phyloP scores from a whole-genome alignment of 2,329 filamentous ascomycete genomes.

The Pseudocercospora pini-densiflorae region DNA sequence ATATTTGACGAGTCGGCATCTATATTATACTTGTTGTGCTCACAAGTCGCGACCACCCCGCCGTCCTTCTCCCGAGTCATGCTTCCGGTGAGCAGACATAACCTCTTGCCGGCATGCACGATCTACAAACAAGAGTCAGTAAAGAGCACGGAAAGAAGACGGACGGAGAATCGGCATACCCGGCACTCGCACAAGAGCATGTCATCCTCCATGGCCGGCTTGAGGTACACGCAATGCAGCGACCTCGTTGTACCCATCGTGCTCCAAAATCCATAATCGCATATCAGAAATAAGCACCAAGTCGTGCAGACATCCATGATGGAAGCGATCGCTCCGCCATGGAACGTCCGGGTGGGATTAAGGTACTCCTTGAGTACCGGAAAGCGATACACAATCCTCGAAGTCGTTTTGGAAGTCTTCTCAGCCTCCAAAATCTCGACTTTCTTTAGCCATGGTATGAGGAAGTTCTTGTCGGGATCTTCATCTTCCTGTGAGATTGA shows the following conservation, averaged over 20 bases:
- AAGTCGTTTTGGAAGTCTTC: conserved; percentile 19
- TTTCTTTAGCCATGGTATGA: conserved; percentile 25
- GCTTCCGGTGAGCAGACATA: conserved; percentile 29
- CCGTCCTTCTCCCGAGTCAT: conserved; percentile 33
- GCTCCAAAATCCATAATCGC: conserved; percentile 32
- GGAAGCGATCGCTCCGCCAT: conserved; percentile 31
- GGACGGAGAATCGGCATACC: conserved; percentile 21
- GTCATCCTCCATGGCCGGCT: conserved; percentile 31
- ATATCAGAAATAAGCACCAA: conserved; percentile 27
- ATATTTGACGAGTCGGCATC: conserved; percentile 29
- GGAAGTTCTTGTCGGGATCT: conserved; percentile 24
- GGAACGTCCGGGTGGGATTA: conserved; percentile 31
- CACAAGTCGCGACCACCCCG: conserved; percentile 30
- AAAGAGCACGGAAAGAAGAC: background rate
- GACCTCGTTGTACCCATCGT: conserved; percentile 31
- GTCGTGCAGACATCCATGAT: conserved; percentile 33
- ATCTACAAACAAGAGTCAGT: conserved; percentile 21
- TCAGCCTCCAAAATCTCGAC: conserved; percentile 28
- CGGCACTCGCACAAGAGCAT: conserved; percentile 30
- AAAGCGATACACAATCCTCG: conserved; percentile 29
- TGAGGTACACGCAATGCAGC: conserved; percentile 28
- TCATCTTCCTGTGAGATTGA: conserved; percentile 14
- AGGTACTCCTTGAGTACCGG: conserved; percentile 30
- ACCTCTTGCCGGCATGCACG: conserved; percentile 32
- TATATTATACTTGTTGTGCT: conserved; percentile 35